phyloP scores from a whole-genome alignment of 768 basidiomycete genomes.

The Xerocomellus amylosporus region DNA sequence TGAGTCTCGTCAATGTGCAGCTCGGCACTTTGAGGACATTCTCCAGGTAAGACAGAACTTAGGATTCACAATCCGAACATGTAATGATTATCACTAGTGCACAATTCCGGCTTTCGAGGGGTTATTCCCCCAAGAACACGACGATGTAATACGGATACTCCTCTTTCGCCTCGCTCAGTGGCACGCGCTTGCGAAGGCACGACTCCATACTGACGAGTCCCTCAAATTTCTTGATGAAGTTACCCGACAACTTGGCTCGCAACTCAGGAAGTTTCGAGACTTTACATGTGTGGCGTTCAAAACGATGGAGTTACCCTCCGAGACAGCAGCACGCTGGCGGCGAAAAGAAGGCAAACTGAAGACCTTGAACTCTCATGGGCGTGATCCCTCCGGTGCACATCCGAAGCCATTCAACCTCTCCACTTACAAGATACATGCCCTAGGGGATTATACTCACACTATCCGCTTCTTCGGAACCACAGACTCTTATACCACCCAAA shows the following conservation, averaged over 20 bases:
- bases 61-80: background rate
- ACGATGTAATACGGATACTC: slow-evolving; percentile 15
- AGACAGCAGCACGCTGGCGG: slow-evolving; percentile 18
- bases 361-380: no score
- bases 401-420: slow-evolving; percentile 29
- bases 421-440: no score
- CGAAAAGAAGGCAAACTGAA: background rate
- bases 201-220: slow-evolving; percentile 31
- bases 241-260: background rate
- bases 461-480: no score
- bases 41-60: slow-evolving; percentile 31
- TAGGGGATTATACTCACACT: no score
- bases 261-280: background rate
- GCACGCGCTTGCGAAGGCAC: slow-evolving; percentile 37
- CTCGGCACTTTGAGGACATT: slow-evolving; percentile 42
- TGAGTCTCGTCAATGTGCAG: slow-evolving; percentile 37
- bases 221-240: slow-evolving; percentile 18
- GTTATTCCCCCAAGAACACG: slow-evolving; percentile 26
- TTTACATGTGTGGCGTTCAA: no score
- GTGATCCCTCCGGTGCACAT: background rate
- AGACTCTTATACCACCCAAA: no score
- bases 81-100: slow-evolving; percentile 23
- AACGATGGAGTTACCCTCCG: background rate
- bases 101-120: slow-evolving; percentile 33
- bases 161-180: slow-evolving; percentile 29